Evolutionary conservation across 1,139 yeast genomes (phyloP), one percentile per base, ranked within the genome.

Genomic region (Saccharomycopsis hybrid): DNA sequence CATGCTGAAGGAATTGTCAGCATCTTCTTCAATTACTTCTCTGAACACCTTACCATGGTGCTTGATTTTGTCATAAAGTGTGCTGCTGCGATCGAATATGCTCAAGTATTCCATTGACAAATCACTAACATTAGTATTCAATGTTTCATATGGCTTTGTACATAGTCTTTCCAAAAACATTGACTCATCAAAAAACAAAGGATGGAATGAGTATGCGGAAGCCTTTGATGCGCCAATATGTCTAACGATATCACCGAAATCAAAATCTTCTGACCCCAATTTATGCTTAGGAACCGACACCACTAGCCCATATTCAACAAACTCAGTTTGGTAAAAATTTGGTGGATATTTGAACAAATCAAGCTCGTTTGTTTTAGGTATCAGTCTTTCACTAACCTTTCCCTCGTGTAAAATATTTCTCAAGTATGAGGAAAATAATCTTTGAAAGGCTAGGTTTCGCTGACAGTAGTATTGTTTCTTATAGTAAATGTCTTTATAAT

Each of bases 181-280:
- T 13, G 37, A 41, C 43, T 51, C 54, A 25, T 51, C 50, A 36
- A 48, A 51, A 33, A 42, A 46, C 13, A 48, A 43, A 43, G 41
- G 47, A 24, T 47, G 39, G 25, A 37, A 31, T 3, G 46, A 37
- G 29, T 46, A 49, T 28, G 45, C 38, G 8, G 41, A 41, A 8
- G 47, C 40, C 18, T 44, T 25, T 0, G 50, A 39, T 7, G 25
- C 11, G 8, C 33, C 44, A 25, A 51, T 48, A 18, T 33, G 31
- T 5, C 9, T 5, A 7, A 50, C 40, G 11, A 50, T 28, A 18
- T 50, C 47, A 33, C 13, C 30, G 7, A 45, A 37, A 29, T 28
- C 43, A n/a, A 39, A 5, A n/a, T 27, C 13, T 3, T 7, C 5
- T 24, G 18, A 5, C n/a, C 11, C 18, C 39, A 43, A 18, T 24